Base-by-base conservation (phyloP, 495 filamentous ascomycete genomes). In the Penicillium canescens region DNA sequence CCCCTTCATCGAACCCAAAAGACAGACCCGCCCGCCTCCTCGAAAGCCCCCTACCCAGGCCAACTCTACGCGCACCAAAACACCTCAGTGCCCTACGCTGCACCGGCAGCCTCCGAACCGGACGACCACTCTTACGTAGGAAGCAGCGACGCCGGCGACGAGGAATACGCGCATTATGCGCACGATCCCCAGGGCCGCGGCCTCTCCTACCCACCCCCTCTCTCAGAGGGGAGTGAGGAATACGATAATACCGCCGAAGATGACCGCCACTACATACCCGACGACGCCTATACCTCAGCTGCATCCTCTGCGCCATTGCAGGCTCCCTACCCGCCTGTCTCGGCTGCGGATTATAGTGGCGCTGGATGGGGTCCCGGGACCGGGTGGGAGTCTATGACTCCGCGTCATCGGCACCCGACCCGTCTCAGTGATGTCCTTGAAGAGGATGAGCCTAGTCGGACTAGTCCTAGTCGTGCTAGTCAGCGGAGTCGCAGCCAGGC, bases 351-450 rank as follows among this genome's bases (percentile, higher is more conserved):
- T 52, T 86, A 85, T 54, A 81, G 75, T 38, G 84, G 84, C 6
- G 70, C 81, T 20, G 88, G 84, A 11, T 94, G 87, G 73, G 85
- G 86, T 8, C 57, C 56, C 6, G 79, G 77, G 2, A 68, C 78
- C 1, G 87, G 84, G 8, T 97, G 92, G 92, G 91, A 94, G 46
- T 67, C 78, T 8, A 53, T 79, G 42, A 80, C 91, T 48, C 83
- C 88, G n/a, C 79, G 92, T 43, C 94, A 97, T 73, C 92, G 96
- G 62, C 94, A 98, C 72, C 93, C 93, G 0, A 97, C 93, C 3
- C 78, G 94, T 47, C 73, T 98, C 51, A 97, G 94, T 65, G 94
- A 98, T 76, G 92, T 98, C 10, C 78, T 94, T 9, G 94, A 98
- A 45, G 80, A 83, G 52, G 80, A 83, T 55, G 80, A 83, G 59